Percentiles rank a stretch among this genome's conserved stretches.
phyloP scores from a whole-genome alignment of 345 rosid genomes.

The Camelina hispida region DNA sequence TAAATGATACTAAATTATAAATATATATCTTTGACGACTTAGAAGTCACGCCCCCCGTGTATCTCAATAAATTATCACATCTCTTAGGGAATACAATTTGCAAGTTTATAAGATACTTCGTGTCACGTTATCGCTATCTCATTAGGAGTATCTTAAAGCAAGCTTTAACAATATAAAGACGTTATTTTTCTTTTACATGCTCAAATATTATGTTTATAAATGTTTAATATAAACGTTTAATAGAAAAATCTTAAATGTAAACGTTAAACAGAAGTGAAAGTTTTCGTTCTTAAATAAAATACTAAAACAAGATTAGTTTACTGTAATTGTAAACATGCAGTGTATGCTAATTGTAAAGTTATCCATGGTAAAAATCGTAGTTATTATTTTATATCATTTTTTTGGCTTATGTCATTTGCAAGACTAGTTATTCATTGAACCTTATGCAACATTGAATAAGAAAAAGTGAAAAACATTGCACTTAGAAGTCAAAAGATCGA shows the following conservation, averaged over 20 bases:
- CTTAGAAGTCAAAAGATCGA: conserved; percentile 33
- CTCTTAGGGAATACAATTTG: conserved; percentile 24
- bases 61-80: conserved; percentile 3
- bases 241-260: no score
- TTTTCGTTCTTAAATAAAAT: neutral
- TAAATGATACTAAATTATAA: neutral
- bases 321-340: neutral
- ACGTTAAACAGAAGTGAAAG: neutral
- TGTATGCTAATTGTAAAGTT: neutral
- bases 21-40: conserved; percentile 9
- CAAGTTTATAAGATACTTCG: conserved; percentile 26
- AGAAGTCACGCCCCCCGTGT: conserved; percentile 26
- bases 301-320: neutral
- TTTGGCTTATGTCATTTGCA: conserved; percentile 1
- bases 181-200: neutral
- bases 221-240: no score
- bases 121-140: conserved; percentile 13
- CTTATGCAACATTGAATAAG: conserved; percentile 10
- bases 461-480: conserved; percentile 30
- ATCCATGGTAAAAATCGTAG: neutral
- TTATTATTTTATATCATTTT: neutral
- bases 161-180: neutral
- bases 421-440: conserved; percentile 33
- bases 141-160: conserved; percentile 26
- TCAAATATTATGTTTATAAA: neutral